Conservation (phyloP, 768 basidiomycete species). For the Pleurotus citrinopileatus region DNA sequence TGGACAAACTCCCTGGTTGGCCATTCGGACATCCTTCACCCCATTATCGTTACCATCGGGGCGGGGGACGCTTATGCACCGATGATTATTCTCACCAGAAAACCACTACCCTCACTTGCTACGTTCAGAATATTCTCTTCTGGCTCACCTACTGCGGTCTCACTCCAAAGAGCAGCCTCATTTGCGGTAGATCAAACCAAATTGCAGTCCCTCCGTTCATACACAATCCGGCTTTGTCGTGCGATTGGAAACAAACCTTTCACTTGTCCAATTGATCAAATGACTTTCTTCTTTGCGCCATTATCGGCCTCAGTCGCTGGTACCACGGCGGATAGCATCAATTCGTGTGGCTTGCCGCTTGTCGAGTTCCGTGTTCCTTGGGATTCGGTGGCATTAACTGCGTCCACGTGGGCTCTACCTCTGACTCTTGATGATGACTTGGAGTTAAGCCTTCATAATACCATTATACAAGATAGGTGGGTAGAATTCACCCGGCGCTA, state of each 20-base stretch:
- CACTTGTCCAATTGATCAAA: constrained; percentile 47
- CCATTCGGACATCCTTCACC: constrained; percentile 42
- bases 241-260: constrained; percentile 68
- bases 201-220: constrained; percentile 48
- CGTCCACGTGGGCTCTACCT: constrained; percentile 46
- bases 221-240: constrained; percentile 63
- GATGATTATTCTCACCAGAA: constrained; percentile 62
- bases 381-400: constrained; percentile 54
- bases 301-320: constrained; percentile 39
- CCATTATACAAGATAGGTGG: constrained; percentile 72
- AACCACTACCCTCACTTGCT: constrained; percentile 57
- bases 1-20: constrained; percentile 48
- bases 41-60: constrained; percentile 47
- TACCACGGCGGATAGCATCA: constrained; percentile 16
- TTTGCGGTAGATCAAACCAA: constrained; percentile 46
- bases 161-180: constrained; percentile 44
- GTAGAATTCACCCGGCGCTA: constrained; percentile 78
- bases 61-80: constrained; percentile 45
- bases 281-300: constrained; percentile 69
- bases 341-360: constrained; percentile 23
- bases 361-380: constrained; percentile 56
- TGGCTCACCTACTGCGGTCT: constrained; percentile 40
- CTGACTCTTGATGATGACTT: constrained; percentile 38
- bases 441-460: constrained; percentile 51
- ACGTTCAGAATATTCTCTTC: constrained; percentile 60